phyloP scores from a whole-genome alignment of 2,329 filamentous ascomycete species.

The Phoma sp. region DNA sequence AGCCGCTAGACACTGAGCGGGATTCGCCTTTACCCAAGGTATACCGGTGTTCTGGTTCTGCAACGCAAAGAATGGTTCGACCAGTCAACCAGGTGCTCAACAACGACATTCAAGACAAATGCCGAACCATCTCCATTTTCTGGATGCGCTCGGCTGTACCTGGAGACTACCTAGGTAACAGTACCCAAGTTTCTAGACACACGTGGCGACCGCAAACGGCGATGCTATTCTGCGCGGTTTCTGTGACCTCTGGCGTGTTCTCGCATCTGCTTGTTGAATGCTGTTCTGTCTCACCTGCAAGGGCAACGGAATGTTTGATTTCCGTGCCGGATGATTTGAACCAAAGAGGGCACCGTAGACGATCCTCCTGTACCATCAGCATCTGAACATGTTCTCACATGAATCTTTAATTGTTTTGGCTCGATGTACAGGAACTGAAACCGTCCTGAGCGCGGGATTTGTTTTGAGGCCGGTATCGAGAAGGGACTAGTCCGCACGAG shows the following conservation, averaged over 20 bases:
- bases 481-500: no score
- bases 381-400: no score
- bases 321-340: no score
- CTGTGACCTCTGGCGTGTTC: background rate
- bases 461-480: no score
- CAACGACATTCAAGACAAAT: background rate
- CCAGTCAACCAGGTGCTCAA: slow-evolving; percentile 5
- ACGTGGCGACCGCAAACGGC: slow-evolving; percentile 8
- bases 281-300: no score
- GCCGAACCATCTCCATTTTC: background rate
- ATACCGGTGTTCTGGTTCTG: background rate
- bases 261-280: no score
- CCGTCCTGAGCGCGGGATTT: no score
- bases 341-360: no score
- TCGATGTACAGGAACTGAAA: no score
- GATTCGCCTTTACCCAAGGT: background rate
- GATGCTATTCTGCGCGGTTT: background rate
- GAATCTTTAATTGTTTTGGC: no score
- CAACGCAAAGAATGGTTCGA: slow-evolving; percentile 1
- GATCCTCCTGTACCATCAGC: no score
- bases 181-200: slow-evolving; percentile 1
- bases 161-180: slow-evolving; percentile 2
- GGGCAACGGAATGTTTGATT: no score
- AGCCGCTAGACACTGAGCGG: background rate
- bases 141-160: slow-evolving; percentile 3